phyloP scores from a whole-genome alignment of 192 early-diverging fungal species.

The Cetraspora pellucida region DNA sequence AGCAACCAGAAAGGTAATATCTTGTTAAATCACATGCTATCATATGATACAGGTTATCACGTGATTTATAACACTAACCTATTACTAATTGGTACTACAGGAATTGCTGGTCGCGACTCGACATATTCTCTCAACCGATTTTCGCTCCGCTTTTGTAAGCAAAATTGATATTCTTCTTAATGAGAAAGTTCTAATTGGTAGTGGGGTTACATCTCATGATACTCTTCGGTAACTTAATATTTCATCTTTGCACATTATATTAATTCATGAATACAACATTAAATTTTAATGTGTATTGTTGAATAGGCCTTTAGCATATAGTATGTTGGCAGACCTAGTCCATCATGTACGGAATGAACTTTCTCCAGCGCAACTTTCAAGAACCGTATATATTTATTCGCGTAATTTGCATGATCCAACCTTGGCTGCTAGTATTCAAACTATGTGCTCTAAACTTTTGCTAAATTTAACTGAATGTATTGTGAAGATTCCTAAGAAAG shows the following conservation, averaged over 20 bases:
- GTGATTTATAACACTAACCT: neutral
- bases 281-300: neutral
- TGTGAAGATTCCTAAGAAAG: constrained; percentile 66
- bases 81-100: constrained; percentile 36
- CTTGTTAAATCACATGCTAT: neutral
- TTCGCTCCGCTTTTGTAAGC: constrained; percentile 84
- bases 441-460: constrained; percentile 94
- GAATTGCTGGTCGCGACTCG: constrained; percentile 94
- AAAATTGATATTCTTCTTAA: constrained; percentile 92
- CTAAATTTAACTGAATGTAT: constrained; percentile 89
- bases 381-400: constrained; percentile 90
- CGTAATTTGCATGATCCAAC: constrained; percentile 89
- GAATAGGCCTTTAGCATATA: constrained; percentile 83
- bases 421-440: constrained; percentile 92
- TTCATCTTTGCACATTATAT: neutral
- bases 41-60: neutral
- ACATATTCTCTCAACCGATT: constrained; percentile 92
- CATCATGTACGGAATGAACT: constrained; percentile 92
- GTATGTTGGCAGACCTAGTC: constrained; percentile 93
- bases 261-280: constrained; percentile 1
- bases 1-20: constrained; percentile 79
- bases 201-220: constrained; percentile 90
- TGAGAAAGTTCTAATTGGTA: constrained; percentile 91
- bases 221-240: constrained; percentile 66
- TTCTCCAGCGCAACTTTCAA: constrained; percentile 74